These are phyloP conservation scores for Tillandsia fasciculata DNA, from an alignment of 176 grass and related monocot species.

Conservation along the genomic window DNA sequence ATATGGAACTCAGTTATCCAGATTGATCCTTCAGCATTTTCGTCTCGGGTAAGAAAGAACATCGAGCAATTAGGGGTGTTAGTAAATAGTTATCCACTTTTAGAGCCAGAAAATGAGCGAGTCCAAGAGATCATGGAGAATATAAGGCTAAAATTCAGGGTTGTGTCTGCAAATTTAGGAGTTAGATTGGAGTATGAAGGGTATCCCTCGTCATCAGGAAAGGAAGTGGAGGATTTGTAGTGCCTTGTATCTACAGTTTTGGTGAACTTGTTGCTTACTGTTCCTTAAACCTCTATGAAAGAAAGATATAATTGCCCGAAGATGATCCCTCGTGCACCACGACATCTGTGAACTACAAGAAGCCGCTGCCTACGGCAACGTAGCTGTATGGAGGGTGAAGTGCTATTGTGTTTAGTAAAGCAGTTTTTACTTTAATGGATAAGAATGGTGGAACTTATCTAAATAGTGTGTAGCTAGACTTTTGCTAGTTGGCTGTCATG, in stretches of 20 bases:
- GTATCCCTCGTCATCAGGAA: constrained; percentile 27
- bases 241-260: not conserved
- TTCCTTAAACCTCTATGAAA: too few relatives aligned
- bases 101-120: constrained; percentile 55
- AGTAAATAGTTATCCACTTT: constrained; percentile 39
- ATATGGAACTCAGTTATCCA: constrained; percentile 39
- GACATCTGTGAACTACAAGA: too few relatives aligned
- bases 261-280: too few relatives aligned
- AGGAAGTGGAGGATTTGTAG: constrained; percentile 40
- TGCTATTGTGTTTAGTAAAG: too few relatives aligned
- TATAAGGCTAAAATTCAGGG: constrained; percentile 63
- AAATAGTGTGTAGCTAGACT: too few relatives aligned
- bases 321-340: too few relatives aligned
- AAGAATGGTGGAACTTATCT: too few relatives aligned
- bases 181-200: constrained; percentile 61
- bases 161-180: constrained; percentile 56
- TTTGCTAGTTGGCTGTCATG: too few relatives aligned
- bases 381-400: too few relatives aligned
- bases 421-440: too few relatives aligned
- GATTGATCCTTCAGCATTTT: constrained; percentile 43
- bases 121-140: constrained; percentile 54
- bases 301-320: too few relatives aligned
- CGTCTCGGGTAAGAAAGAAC: constrained; percentile 50
- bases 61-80: constrained; percentile 48
- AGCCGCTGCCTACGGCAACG: too few relatives aligned